A percentile compares a stretch with the other conserved stretches of the same genome.
Conservation (phyloP, 2,329 filamentous ascomycete genomes). For the Tolypocladium tropicale region DNA sequence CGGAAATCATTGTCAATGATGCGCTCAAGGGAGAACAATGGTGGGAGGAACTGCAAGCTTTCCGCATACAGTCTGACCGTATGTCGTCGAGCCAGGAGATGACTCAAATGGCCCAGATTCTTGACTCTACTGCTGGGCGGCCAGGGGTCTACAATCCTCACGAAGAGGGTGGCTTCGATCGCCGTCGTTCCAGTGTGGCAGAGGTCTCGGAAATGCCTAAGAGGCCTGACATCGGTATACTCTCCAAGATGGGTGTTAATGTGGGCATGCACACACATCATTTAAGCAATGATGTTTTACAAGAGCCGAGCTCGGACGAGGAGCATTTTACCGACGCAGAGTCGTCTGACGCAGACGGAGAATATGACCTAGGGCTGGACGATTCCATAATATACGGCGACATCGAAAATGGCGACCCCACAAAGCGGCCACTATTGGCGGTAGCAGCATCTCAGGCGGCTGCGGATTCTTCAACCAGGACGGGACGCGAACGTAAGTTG, state of each 20-base stretch:
- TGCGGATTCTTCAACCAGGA: constrained; percentile 7
- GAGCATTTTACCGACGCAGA: constrained; percentile 21
- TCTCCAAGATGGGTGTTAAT: constrained; percentile 50
- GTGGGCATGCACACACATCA: constrained; percentile 69
- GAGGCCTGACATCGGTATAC: constrained; percentile 41
- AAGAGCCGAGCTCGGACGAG: constrained; percentile 21
- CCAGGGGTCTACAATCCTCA: constrained; percentile 35
- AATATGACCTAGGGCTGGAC: constrained; percentile 10
- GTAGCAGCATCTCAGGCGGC: not conserved
- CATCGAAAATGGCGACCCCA: constrained; percentile 5
- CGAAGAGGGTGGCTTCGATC: constrained; percentile 14
- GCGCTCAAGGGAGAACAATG: constrained; percentile 63
- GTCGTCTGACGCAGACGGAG: constrained; percentile 18
- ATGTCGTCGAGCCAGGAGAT: constrained; percentile 33
- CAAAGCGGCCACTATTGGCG: constrained; percentile 12
- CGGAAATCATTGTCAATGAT: constrained; percentile 51
- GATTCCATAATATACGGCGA: constrained; percentile 20
- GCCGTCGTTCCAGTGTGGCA: constrained; percentile 38
- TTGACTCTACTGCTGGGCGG: constrained; percentile 31
- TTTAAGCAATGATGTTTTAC: constrained; percentile 51
- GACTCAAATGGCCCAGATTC: constrained; percentile 30
- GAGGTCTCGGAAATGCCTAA: constrained; percentile 53
- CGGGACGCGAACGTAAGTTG: constrained; percentile 7
- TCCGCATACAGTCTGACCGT: constrained; percentile 30
- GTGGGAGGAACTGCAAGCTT: constrained; percentile 66